phyloP scores from a whole-genome alignment of 2,329 filamentous ascomycete species.

The Teratosphaeriaceae sp. region DNA sequence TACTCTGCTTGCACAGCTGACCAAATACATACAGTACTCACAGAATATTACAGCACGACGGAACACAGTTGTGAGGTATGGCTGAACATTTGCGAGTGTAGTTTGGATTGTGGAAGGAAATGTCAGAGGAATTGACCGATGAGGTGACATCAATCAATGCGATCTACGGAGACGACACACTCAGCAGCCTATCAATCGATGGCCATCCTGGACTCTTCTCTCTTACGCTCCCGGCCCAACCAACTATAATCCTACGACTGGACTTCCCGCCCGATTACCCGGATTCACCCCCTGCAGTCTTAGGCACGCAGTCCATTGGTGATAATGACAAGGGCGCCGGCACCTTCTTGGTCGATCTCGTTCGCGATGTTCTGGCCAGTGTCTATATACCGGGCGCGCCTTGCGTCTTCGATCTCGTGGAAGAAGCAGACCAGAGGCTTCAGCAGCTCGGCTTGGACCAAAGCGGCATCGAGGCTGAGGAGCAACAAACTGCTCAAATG shows the following conservation, averaged over 20 bases:
- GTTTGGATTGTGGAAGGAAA: conserved; percentile 9
- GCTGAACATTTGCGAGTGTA: not conserved
- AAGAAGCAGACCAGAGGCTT: conserved; percentile 41
- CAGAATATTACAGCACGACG: not conserved
- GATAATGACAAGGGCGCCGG: conserved; percentile 62
- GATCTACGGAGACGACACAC: conserved; percentile 67
- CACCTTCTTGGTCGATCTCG: conserved; percentile 60
- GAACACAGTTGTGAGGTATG: not conserved
- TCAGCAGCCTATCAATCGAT: conserved; percentile 34
- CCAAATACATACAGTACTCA: too few relatives aligned
- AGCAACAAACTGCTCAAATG: conserved; percentile 25
- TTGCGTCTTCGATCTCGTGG: conserved; percentile 86
- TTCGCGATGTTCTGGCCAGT: conserved; percentile 59
- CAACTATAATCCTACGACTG: conserved; percentile 50
- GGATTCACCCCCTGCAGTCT: conserved; percentile 60
- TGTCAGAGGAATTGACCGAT: conserved; percentile 51
- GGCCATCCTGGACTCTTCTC: conserved; percentile 46
- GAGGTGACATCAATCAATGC: conserved; percentile 78
- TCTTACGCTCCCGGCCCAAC: conserved; percentile 59
- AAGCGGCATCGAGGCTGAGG: conserved; percentile 16
- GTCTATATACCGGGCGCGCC: conserved; percentile 69
- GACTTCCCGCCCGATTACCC: conserved; percentile 72
- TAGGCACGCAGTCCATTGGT: conserved; percentile 74
- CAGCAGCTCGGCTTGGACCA: conserved; percentile 24
- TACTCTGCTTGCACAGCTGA: too few relatives aligned